Conservation (phyloP, 2,329 filamentous ascomycete species). For the Aureobasidium sp. region DNA sequence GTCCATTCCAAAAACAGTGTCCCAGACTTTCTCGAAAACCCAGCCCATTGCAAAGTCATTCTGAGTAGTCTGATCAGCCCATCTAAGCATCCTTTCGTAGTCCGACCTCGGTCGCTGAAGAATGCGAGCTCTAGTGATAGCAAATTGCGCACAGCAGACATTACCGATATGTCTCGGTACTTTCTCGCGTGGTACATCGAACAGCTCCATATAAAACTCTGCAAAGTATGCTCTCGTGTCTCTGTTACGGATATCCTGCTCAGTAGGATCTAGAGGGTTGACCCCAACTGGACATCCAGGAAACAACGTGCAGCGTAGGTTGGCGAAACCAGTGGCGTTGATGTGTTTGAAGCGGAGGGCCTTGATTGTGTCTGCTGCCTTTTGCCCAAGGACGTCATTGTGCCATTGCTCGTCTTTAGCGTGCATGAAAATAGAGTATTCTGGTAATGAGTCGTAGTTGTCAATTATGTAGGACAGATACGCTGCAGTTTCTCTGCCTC, state of each 20-base stretch:
- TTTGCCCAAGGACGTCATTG: background rate
- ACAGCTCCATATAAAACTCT: background rate
- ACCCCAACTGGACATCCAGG: background rate
- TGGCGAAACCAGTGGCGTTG: background rate
- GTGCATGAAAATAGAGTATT: background rate
- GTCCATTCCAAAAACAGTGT: background rate
- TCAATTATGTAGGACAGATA: background rate
- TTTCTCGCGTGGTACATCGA: background rate
- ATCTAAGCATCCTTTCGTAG: background rate
- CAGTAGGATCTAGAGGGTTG: background rate
- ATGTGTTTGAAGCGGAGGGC: background rate
- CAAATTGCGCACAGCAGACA: background rate
- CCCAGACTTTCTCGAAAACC: background rate
- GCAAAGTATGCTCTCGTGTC: background rate
- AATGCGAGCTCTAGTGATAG: background rate
- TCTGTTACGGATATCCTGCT: background rate
- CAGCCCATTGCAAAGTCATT: background rate
- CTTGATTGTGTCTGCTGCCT: background rate
- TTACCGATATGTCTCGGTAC: background rate
- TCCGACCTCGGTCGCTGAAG: background rate
- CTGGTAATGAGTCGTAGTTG: background rate
- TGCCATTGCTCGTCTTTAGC: background rate
- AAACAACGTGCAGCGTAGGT: background rate
- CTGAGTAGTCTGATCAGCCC: background rate
- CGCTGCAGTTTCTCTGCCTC: background rate